Evolutionary conservation across 2,329 filamentous ascomycete species (phyloP).

Genomic region (Pezizomycotina sp.): DNA sequence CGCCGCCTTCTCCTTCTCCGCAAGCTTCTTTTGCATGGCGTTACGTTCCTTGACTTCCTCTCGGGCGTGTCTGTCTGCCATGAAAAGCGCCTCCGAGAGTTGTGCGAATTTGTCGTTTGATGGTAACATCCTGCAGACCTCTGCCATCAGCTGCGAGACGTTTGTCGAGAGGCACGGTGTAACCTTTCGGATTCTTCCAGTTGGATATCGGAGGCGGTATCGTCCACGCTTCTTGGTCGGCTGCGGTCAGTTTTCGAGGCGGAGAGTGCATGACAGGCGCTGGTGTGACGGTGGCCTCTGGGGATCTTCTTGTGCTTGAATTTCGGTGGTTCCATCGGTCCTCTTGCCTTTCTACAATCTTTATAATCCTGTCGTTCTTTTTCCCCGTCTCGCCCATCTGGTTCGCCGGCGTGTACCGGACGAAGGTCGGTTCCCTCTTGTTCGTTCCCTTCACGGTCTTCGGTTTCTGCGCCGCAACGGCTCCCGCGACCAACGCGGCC

Average conservation of each 20-base stretch:
- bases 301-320: constrained; percentile 99
- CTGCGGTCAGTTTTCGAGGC: constrained; percentile 82
- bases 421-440: constrained; percentile 75
- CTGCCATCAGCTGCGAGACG: constrained; percentile 83
- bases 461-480: constrained; percentile 80
- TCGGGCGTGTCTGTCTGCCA: constrained; percentile 81
- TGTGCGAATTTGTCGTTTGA: constrained; percentile 98
- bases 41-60: constrained; percentile 88
- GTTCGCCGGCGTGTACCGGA: constrained; percentile 85
- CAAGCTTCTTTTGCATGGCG: constrained; percentile 85
- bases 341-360: constrained; percentile 84
- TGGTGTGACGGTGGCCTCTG: constrained; percentile 75
- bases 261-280: constrained; percentile 91
- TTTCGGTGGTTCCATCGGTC: constrained; percentile 96
- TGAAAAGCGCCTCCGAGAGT: constrained; percentile 84
- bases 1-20: constrained; percentile 87
- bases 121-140: constrained; percentile 79
- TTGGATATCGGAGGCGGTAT: constrained; percentile 83
- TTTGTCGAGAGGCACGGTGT: constrained; percentile 90
- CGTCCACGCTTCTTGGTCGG: constrained; percentile 93
- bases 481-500: constrained; percentile 63
- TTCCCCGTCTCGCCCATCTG: constrained; percentile 81
- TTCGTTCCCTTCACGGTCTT: constrained; percentile 80
- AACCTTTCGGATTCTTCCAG: constrained; percentile 99
- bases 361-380: constrained; percentile 93